Evolutionary conservation across 2,329 filamentous ascomycete species (phyloP).

Genomic region (Blastomyces gilchristii): DNA sequence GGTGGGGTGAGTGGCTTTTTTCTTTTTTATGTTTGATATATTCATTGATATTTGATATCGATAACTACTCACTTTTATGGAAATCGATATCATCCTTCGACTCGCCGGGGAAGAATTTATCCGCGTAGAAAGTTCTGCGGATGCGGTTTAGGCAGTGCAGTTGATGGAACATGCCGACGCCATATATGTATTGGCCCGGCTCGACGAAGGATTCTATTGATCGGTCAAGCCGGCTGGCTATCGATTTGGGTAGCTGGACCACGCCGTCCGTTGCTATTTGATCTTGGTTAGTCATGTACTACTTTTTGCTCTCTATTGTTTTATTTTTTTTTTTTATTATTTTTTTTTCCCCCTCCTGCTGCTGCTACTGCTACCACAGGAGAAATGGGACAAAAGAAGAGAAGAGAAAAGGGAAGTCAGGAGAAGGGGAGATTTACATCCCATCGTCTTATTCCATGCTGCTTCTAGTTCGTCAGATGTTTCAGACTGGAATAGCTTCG

Average conservation of each 20-base stretch:
- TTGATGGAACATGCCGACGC: conserved; percentile 13
- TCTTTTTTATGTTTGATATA: too few relatives aligned
- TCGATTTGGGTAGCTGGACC: conserved; percentile 8
- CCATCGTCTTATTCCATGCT: conserved; percentile 11
- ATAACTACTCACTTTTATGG: conserved; percentile 13
- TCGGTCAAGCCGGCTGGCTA: not conserved
- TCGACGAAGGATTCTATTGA: conserved; percentile 10
- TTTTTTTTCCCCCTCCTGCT: not conserved
- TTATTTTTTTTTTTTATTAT: not conserved
- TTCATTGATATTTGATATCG: too few relatives aligned
- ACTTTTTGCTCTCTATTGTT: not conserved
- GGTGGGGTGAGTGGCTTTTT: too few relatives aligned
- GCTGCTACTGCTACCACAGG: not conserved
- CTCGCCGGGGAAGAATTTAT: conserved; percentile 13
- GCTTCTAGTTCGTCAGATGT: conserved; percentile 12
- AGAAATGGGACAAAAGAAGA: not conserved
- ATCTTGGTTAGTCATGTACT: too few relatives aligned
- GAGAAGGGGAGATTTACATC: conserved; percentile 8
- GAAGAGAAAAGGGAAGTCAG: not conserved
- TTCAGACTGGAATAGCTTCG: conserved; percentile 13
- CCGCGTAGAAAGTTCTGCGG: conserved; percentile 13
- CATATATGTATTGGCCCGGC: conserved; percentile 11
- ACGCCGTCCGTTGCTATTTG: conserved; percentile 10
- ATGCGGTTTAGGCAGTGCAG: conserved; percentile 15
- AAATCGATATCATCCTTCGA: conserved; percentile 9